Base-by-base conservation (phyloP, 495 filamentous ascomycete species). In the Aspergillus cavernicola region DNA sequence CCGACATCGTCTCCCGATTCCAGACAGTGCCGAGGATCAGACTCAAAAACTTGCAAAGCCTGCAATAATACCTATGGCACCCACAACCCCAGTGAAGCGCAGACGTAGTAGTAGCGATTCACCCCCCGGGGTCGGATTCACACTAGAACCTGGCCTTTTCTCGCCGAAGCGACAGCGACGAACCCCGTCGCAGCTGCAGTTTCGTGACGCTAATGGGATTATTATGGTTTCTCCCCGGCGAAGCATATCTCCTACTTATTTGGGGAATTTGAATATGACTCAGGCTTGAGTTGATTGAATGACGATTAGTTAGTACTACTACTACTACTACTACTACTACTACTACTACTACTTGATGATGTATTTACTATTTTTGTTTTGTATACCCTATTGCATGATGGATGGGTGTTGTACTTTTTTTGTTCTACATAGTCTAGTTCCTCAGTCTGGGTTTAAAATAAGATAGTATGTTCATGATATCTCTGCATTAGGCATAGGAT, bases 1-100 rank as follows among this genome's bases (percentile, higher is more conserved):
- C 52, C 66, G 67, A 13, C 73, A 76, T 45, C 56, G 58, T 24
- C 53, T 76, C 22, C 67, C 71, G 0, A 66, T 74, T 37, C 65
- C 71, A 0, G 71, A 76, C 54, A 47, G 31, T 19, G 44, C 29
- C 9, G 44, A 28, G 35, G 15, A 23, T 0, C 20, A 15, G 20
- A 35, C 32, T 13, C 16, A 9, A 18, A 24, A n/a, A 6, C 10
- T 4, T 15, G 19, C 31, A 47, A 11, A 31, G n/a, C n/a, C n/a
- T n/a, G 4, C 26, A 29, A 5, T 29, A 9, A 4, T 9, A 29
- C 26, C 9, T 5, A 9, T 29, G 26, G 7, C 23, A 16, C 40
- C 28, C 6, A 49, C 18, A 35, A 52, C 55, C 2, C 58, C 52
- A 6, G 38, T 15, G 2, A 63, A 58, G 36, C 58, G 56, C 11